phyloP scores from a whole-genome alignment of 2,329 filamentous ascomycete species.

The Zymoseptoria passerinii region DNA sequence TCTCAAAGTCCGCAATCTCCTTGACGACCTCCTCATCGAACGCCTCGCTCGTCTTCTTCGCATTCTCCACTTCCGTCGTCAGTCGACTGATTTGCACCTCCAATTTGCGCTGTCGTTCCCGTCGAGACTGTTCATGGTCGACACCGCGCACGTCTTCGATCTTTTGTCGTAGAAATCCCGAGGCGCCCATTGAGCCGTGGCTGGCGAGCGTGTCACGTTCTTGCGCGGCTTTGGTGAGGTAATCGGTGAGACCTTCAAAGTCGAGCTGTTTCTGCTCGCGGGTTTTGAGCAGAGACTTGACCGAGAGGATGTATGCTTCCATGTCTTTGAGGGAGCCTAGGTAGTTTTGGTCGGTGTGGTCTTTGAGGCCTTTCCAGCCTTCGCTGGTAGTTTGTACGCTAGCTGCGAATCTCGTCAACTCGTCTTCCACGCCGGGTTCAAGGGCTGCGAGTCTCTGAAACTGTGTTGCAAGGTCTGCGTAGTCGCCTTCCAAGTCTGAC shows the following conservation, averaged over 20 bases:
- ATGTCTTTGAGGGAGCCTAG: slow-evolving; percentile 87
- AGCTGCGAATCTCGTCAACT: slow-evolving; percentile 77
- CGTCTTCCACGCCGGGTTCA: slow-evolving; percentile 75
- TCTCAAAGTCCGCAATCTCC: slow-evolving; percentile 88
- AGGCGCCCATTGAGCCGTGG: slow-evolving; percentile 55
- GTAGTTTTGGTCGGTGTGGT: slow-evolving; percentile 92
- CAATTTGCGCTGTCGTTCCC: slow-evolving; percentile 79
- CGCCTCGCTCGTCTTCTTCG: slow-evolving; percentile 77
- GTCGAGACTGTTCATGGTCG: slow-evolving; percentile 84
- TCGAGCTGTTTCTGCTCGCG: slow-evolving; percentile 97
- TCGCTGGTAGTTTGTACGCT: slow-evolving; percentile 76
- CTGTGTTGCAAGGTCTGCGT: slow-evolving; percentile 82
- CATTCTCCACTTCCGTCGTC: slow-evolving; percentile 78
- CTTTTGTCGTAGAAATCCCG: slow-evolving; percentile 84
- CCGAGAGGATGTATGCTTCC: slow-evolving; percentile 82
- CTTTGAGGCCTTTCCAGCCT: slow-evolving; percentile 71
- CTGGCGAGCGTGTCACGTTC: slow-evolving; percentile 75
- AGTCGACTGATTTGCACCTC: slow-evolving; percentile 90
- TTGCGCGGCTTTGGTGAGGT: slow-evolving; percentile 79
- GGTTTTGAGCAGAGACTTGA: slow-evolving; percentile 82
- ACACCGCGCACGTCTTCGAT: slow-evolving; percentile 95
- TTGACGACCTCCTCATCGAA: slow-evolving; percentile 95
- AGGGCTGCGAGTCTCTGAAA: slow-evolving; percentile 88
- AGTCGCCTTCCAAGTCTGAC: slow-evolving; percentile 77
- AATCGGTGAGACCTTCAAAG: slow-evolving; percentile 91